These are phyloP conservation scores for Sporothrix euskadiensis DNA, from an alignment of 2,329 filamentous ascomycete species.

Conservation along the genomic window DNA sequence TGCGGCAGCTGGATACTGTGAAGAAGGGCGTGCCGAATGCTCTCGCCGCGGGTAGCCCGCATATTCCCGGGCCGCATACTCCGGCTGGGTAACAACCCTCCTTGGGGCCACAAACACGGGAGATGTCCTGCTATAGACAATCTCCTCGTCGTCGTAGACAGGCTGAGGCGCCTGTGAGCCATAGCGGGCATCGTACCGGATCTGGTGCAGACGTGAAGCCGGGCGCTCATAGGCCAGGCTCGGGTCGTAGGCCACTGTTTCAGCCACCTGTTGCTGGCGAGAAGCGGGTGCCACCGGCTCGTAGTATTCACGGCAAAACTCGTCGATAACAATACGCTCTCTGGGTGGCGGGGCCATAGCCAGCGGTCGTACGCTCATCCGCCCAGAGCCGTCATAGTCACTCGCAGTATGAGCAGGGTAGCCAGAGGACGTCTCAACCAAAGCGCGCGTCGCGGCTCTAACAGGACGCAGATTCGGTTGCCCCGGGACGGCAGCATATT, in stretches of 20 bases:
- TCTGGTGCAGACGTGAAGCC: conserved; percentile 34
- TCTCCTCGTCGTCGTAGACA: conserved; percentile 52
- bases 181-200: conserved; percentile 45
- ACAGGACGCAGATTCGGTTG: conserved; percentile 28
- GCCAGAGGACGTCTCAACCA: conserved; percentile 38
- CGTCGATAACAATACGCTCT: conserved; percentile 74
- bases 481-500: neutral
- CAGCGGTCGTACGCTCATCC: conserved; percentile 53
- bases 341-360: conserved; percentile 48
- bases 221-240: conserved; percentile 62
- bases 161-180: conserved; percentile 51
- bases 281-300: conserved; percentile 47
- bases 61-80: conserved; percentile 52
- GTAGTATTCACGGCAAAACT: conserved; percentile 77
- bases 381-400: conserved; percentile 41
- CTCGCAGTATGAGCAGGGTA: conserved; percentile 6
- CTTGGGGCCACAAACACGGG: conserved; percentile 50
- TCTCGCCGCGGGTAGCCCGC: conserved; percentile 60
- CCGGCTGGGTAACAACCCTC: conserved; percentile 63
- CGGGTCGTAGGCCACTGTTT: conserved; percentile 28
- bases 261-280: neutral
- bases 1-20: conserved; percentile 27
- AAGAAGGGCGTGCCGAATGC: conserved; percentile 53
- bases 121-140: conserved; percentile 54
- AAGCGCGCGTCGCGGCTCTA: conserved; percentile 47